Conservation (phyloP, 805 yeast genomes). For the Starmerella cellae region DNA sequence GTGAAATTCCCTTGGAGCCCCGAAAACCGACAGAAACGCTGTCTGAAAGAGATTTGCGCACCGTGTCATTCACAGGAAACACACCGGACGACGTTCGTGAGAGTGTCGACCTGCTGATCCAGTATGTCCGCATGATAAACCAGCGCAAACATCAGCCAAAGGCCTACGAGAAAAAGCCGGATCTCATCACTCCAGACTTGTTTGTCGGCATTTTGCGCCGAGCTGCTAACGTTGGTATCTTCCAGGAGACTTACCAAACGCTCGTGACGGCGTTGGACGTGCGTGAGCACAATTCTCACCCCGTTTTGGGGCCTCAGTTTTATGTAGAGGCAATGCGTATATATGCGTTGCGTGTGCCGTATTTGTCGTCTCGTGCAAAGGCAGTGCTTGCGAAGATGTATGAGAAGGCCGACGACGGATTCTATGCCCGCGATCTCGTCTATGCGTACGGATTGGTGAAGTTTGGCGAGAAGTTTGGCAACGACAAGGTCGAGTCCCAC, state of each 20-base stretch:
- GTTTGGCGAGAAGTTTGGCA: conserved; percentile 13
- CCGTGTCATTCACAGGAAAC: conserved; percentile 13
- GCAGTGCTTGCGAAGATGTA: conserved; percentile 10
- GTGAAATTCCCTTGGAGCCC: conserved; percentile 12
- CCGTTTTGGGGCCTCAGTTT: conserved; percentile 7
- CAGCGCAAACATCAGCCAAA: not conserved
- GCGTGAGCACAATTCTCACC: too few relatives aligned
- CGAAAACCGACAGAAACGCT: conserved; percentile 22
- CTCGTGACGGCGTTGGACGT: conserved; percentile 2
- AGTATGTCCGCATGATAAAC: not conserved
- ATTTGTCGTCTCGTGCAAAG: conserved; percentile 8
- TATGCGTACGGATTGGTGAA: conserved; percentile 15
- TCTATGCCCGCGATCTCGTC: conserved; percentile 11
- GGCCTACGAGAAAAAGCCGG: not conserved
- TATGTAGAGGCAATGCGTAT: conserved; percentile 18
- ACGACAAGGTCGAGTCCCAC: not conserved
- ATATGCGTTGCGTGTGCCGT: conserved; percentile 18
- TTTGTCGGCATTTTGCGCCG: conserved; percentile 18
- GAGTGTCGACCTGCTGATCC: conserved; percentile 6
- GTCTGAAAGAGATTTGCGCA: conserved; percentile 17
- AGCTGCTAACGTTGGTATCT: conserved; percentile 21
- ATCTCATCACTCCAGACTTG: conserved; percentile 15
- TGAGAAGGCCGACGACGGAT: conserved; percentile 6
- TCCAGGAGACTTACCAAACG: conserved; percentile 7
- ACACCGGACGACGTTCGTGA: conserved; percentile 17